A percentile compares a stretch with the other conserved stretches of the same genome.
Conservation (phyloP, 208 protist species). For the Trypanosoma mega region DNA sequence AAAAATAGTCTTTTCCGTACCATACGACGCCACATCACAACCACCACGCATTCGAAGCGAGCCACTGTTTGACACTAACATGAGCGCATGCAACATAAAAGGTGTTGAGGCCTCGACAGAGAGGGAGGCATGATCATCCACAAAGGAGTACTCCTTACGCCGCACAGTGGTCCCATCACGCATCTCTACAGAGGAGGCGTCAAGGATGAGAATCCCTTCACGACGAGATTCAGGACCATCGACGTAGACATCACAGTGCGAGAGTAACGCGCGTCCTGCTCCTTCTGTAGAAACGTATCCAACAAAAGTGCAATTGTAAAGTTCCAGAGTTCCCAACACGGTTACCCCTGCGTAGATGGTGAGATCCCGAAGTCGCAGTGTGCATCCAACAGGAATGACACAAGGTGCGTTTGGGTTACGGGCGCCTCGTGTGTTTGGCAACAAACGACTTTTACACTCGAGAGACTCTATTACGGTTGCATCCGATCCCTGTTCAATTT, state of each 20-base stretch:
- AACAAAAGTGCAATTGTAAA: constrained; percentile 60
- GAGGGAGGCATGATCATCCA: neutral
- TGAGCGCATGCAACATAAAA: constrained; percentile 38
- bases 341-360: constrained; percentile 54
- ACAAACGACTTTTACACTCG: neutral
- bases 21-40: constrained; percentile 30
- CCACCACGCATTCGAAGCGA: constrained; percentile 37
- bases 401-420: constrained; percentile 11
- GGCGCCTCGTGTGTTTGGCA: constrained; percentile 9
- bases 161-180: constrained; percentile 34
- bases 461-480: too few relatives aligned
- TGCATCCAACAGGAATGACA: constrained; percentile 38
- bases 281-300: constrained; percentile 50
- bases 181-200: constrained; percentile 54
- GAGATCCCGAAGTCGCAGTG: constrained; percentile 43
- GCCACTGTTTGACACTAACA: constrained; percentile 68
- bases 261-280: constrained; percentile 36
- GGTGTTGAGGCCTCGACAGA: neutral
- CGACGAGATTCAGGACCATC: constrained; percentile 27
- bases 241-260: constrained; percentile 37
- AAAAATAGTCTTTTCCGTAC: constrained; percentile 60
- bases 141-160: constrained; percentile 3
- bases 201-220: constrained; percentile 63
- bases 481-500: too few relatives aligned
- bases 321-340: constrained; percentile 47